Conservation (phyloP, 768 basidiomycete genomes). For the Tubosaeta sp. region DNA sequence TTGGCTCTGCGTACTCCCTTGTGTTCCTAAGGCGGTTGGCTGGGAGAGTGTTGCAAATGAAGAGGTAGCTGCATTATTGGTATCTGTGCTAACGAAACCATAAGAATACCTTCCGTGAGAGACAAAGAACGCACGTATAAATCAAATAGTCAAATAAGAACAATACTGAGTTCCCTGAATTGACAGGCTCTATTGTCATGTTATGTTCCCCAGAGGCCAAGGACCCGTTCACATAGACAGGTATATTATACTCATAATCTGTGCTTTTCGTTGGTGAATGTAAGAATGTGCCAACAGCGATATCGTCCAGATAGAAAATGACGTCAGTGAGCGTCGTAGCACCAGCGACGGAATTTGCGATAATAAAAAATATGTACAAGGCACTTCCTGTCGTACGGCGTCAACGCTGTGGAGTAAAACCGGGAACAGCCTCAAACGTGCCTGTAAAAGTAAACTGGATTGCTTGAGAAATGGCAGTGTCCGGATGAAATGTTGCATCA, state of each 20-base stretch:
- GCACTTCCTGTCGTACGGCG: slow-evolving; percentile 7
- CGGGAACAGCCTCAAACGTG: neutral
- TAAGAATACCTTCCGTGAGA: neutral
- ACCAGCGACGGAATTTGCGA: neutral
- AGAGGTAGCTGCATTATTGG: neutral
- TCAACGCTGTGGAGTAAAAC: neutral
- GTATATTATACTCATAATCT: slow-evolving; percentile 12
- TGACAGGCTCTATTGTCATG: slow-evolving; percentile 7
- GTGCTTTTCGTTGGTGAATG: neutral
- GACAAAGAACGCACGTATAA: slow-evolving; percentile 11
- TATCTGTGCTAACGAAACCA: slow-evolving; percentile 2
- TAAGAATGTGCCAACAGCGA: neutral
- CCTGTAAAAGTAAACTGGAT: slow-evolving; percentile 13
- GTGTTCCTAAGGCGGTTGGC: neutral
- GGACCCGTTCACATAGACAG: slow-evolving; percentile 10
- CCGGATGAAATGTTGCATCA: neutral
- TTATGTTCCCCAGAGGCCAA: slow-evolving; percentile 2
- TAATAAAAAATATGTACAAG: slow-evolving; percentile 12
- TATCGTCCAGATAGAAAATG: slow-evolving; percentile 8
- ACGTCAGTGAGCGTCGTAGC: neutral
- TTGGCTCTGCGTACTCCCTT: neutral
- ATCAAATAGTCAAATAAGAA: slow-evolving; percentile 19
- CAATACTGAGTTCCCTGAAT: neutral
- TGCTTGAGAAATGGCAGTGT: neutral
- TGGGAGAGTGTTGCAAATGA: neutral